These are phyloP conservation scores for Penicillium maclennaniae DNA, from an alignment of 495 filamentous ascomycete species.

Conservation along the genomic window DNA sequence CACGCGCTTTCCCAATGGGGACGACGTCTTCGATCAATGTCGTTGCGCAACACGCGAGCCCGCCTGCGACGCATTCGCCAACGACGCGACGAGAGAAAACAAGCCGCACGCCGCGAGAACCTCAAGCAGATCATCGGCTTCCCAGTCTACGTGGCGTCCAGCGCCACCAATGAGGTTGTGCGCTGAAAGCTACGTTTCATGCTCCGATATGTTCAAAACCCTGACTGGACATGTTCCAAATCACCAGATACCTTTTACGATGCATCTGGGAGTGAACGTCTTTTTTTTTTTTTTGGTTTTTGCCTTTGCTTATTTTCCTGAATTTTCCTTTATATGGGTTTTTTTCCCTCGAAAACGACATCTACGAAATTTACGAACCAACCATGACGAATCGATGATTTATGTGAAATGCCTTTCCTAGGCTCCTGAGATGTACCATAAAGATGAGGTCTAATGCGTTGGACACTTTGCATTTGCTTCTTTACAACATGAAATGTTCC, in stretches of 20 bases:
- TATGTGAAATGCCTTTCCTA: slow-evolving; percentile 13
- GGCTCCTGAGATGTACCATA: slow-evolving; percentile 22
- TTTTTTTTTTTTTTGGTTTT: slow-evolving; percentile 1
- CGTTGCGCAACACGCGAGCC: slow-evolving; percentile 47
- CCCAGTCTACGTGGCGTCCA: slow-evolving; percentile 33
- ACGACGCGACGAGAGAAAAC: slow-evolving; percentile 48
- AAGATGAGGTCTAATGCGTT: background rate
- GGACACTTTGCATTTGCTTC: no score
- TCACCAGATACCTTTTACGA: slow-evolving; percentile 19
- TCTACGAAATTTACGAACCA: slow-evolving; percentile 26
- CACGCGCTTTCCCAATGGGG: slow-evolving; percentile 45
- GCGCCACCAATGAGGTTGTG: slow-evolving; percentile 15
- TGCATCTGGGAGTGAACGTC: slow-evolving; percentile 10
- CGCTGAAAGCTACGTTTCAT: slow-evolving; percentile 12
- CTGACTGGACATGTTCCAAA: slow-evolving; percentile 22
- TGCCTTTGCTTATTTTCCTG: background rate
- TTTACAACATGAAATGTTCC: no score
- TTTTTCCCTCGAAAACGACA: no score
- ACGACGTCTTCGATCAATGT: slow-evolving; percentile 51
- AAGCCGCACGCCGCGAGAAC: slow-evolving; percentile 59
- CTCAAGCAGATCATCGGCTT: slow-evolving; percentile 65
- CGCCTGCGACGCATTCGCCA: slow-evolving; percentile 57
- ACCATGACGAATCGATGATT: slow-evolving; percentile 16
- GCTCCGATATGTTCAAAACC: slow-evolving; percentile 4
- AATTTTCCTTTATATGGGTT: background rate